These are phyloP conservation scores for Pistacia vera DNA, from an alignment of 345 rosid species.

Conservation along the genomic window DNA sequence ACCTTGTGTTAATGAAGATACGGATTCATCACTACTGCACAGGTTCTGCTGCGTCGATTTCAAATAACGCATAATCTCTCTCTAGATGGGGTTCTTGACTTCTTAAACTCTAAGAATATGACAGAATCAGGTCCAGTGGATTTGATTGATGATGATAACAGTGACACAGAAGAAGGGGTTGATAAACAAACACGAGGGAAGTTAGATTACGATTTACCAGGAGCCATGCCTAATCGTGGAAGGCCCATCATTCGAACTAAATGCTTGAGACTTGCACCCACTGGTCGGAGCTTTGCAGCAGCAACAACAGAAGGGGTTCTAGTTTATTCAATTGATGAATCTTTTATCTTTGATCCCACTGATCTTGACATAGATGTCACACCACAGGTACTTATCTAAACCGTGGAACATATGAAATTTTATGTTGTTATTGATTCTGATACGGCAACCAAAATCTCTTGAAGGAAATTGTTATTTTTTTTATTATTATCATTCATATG, in stretches of 20 bases:
- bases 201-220: slow-evolving; percentile 85
- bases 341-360: slow-evolving; percentile 93
- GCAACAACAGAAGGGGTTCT: slow-evolving; percentile 98
- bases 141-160: slow-evolving; percentile 81
- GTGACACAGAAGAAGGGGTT: slow-evolving; percentile 83
- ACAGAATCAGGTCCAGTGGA: slow-evolving; percentile 95
- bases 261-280: slow-evolving; percentile 86
- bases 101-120: slow-evolving; percentile 91
- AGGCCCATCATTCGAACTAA: slow-evolving; percentile 82
- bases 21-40: slow-evolving; percentile 2
- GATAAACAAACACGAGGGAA: slow-evolving; percentile 76
- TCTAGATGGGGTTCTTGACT: slow-evolving; percentile 94
- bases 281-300: slow-evolving; percentile 89
- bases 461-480: neutral
- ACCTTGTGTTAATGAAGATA: neutral
- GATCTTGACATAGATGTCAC: slow-evolving; percentile 98
- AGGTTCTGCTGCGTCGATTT: slow-evolving; percentile 87
- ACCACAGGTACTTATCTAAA: slow-evolving; percentile 67
- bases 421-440: neutral
- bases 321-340: slow-evolving; percentile 82
- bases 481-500: neutral
- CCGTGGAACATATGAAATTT: neutral
- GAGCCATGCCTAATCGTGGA: slow-evolving; percentile 80
- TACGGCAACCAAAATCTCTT: too few relatives aligned
- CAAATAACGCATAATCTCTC: slow-evolving; percentile 87